phyloP scores from a whole-genome alignment of 1,284 basidiomycete genomes.

The Rhodotorula sp. region DNA sequence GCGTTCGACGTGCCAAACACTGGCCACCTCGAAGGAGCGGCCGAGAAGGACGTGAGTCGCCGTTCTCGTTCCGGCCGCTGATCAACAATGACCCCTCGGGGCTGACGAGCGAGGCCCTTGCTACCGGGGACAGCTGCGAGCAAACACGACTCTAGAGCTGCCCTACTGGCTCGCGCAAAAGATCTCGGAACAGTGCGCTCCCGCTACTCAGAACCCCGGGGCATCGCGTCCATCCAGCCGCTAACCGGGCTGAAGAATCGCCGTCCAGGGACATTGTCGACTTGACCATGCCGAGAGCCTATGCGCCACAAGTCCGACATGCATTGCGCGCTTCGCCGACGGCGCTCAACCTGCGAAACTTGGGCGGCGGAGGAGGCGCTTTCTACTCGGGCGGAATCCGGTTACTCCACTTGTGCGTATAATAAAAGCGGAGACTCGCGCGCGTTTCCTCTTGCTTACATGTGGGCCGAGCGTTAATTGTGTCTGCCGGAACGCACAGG shows the following conservation, averaged over 20 bases:
- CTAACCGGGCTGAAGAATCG: neutral
- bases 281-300: constrained; percentile 44
- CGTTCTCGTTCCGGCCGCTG: no score
- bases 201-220: neutral
- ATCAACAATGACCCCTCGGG: no score
- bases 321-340: constrained; percentile 43
- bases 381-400: constrained; percentile 44
- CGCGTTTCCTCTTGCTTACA: no score
- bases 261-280: constrained; percentile 41
- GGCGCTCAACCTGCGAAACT: constrained; percentile 44
- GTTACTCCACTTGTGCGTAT: constrained; percentile 12
- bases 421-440: no score
- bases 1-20: constrained; percentile 42
- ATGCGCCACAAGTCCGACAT: constrained; percentile 43
- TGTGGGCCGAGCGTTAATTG: no score
- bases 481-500: no score
- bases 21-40: constrained; percentile 46
- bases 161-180: constrained; percentile 46
- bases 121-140: constrained; percentile 36
- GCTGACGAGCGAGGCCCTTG: neutral
- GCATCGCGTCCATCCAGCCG: neutral
- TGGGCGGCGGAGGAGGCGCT: constrained; percentile 43
- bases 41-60: constrained; percentile 43
- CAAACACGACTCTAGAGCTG: constrained; percentile 43
- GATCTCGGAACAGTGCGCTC: constrained; percentile 28